These are phyloP conservation scores for Mycena latifolia DNA, from an alignment of 768 basidiomycete species.

Conservation along the genomic window DNA sequence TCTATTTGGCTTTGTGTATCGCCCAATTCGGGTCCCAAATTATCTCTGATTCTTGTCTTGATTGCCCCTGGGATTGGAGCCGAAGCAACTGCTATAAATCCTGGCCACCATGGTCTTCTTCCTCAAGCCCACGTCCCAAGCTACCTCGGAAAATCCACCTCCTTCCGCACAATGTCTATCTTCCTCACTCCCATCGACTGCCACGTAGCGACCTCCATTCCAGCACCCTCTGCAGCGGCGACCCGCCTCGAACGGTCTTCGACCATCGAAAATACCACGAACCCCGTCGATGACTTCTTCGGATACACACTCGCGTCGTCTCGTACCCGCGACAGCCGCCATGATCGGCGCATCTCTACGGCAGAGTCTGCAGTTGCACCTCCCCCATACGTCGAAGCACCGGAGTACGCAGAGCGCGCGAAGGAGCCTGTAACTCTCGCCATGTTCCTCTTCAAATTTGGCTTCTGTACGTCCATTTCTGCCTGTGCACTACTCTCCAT, in stretches of 20 bases:
- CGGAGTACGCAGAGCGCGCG: slow-evolving; percentile 47
- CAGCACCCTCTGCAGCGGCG: slow-evolving; percentile 17
- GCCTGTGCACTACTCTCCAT: not conserved
- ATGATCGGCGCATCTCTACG: slow-evolving; percentile 49
- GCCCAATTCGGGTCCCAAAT: too few species aligned
- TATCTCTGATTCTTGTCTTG: too few species aligned
- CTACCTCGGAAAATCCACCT: too few species aligned
- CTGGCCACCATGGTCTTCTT: too few species aligned
- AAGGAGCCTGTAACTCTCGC: slow-evolving; percentile 67
- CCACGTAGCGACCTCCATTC: not conserved
- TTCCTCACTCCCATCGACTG: not conserved
- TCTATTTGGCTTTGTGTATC: too few species aligned
- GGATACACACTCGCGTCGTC: slow-evolving; percentile 40
- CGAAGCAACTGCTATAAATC: too few species aligned
- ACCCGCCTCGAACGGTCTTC: slow-evolving; percentile 20
- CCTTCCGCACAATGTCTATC: slow-evolving; percentile 2
- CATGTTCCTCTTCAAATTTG: slow-evolving; percentile 72
- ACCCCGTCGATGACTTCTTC: slow-evolving; percentile 50
- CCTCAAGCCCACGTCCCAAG: too few species aligned
- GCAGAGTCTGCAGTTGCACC: slow-evolving; percentile 37
- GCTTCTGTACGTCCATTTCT: slow-evolving; percentile 64
- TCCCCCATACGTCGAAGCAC: slow-evolving; percentile 62
- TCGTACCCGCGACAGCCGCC: slow-evolving; percentile 52
- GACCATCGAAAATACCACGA: slow-evolving; percentile 24
- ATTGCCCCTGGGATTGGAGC: too few species aligned